These are phyloP conservation scores for Cardamine resedifolia DNA, from an alignment of 345 rosid species.

Conservation along the genomic window DNA sequence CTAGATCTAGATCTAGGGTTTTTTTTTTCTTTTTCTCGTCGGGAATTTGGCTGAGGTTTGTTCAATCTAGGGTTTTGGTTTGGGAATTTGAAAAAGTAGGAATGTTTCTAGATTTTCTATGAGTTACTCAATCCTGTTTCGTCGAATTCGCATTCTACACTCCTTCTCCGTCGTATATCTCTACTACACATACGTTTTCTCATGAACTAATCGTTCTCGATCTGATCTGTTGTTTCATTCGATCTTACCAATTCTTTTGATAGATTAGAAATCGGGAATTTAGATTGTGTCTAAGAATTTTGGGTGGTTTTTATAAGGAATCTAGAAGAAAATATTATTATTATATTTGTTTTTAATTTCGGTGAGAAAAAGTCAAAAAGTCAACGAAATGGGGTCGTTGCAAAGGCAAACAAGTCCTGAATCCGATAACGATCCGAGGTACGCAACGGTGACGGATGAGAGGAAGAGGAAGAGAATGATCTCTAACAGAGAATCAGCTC, in stretches of 20 bases:
- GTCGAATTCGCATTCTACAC: constrained; percentile 74
- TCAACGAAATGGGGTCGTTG: constrained; percentile 41
- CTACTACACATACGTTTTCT: constrained; percentile 89
- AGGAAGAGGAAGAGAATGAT: constrained; percentile 87
- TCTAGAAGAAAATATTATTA: constrained; percentile 5
- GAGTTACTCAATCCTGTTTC: constrained; percentile 58
- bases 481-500: constrained; percentile 86
- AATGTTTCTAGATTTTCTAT: constrained; percentile 59
- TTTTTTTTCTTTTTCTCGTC: background rate
- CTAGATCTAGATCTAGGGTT: constrained; percentile 39
- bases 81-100: constrained; percentile 16
- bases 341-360: background rate
- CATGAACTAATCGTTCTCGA: constrained; percentile 41
- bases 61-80: background rate
- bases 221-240: constrained; percentile 17
- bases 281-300: background rate
- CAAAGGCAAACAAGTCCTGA: constrained; percentile 56
- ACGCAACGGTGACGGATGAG: constrained; percentile 50
- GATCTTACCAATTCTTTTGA: constrained; percentile 1
- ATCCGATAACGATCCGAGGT: constrained; percentile 62
- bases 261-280: constrained; percentile 18
- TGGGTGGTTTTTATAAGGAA: background rate
- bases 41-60: background rate
- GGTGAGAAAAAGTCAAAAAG: constrained; percentile 8
- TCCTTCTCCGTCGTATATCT: constrained; percentile 93